A percentile compares a stretch with the other conserved stretches of the same genome.
Evolutionary conservation across 495 filamentous ascomycete species (phyloP).

Genomic region (Baudoinia panamericana): DNA sequence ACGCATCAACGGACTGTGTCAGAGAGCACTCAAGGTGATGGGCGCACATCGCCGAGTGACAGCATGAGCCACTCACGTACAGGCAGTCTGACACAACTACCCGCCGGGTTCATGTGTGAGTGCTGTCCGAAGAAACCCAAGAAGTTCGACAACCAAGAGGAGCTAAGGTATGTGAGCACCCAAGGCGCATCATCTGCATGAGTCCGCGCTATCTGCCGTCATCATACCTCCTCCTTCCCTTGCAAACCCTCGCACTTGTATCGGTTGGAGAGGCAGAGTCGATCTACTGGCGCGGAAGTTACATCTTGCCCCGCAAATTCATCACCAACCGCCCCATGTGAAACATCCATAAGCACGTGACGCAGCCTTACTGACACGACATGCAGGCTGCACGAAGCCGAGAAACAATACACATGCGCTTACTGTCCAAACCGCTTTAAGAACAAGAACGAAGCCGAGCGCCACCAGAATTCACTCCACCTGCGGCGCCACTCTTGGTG

Average conservation of each 20-base stretch:
- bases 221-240: neutral
- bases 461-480: conserved; percentile 94
- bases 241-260: neutral
- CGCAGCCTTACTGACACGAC: too few species aligned
- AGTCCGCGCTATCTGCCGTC: neutral
- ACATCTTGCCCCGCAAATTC: too few species aligned
- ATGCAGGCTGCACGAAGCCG: conserved; percentile 62
- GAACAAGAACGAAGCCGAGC: conserved; percentile 97
- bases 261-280: too few species aligned
- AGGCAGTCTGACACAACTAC: conserved; percentile 30
- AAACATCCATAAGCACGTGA: too few species aligned
- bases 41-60: conserved; percentile 35
- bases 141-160: conserved; percentile 80
- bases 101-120: conserved; percentile 66
- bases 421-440: conserved; percentile 96
- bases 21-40: conserved; percentile 25
- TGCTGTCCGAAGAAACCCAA: conserved; percentile 99
- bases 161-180: conserved; percentile 59
- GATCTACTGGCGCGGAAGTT: too few species aligned
- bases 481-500: conserved; percentile 96
- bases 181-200: neutral
- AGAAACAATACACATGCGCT: conserved; percentile 89
- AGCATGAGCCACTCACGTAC: conserved; percentile 25
- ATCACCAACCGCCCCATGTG: too few species aligned
- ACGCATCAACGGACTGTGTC: conserved; percentile 27